These are phyloP conservation scores for Neodidymelliopsis sp. DNA, from an alignment of 2,329 filamentous ascomycete genomes.

Conservation along the genomic window DNA sequence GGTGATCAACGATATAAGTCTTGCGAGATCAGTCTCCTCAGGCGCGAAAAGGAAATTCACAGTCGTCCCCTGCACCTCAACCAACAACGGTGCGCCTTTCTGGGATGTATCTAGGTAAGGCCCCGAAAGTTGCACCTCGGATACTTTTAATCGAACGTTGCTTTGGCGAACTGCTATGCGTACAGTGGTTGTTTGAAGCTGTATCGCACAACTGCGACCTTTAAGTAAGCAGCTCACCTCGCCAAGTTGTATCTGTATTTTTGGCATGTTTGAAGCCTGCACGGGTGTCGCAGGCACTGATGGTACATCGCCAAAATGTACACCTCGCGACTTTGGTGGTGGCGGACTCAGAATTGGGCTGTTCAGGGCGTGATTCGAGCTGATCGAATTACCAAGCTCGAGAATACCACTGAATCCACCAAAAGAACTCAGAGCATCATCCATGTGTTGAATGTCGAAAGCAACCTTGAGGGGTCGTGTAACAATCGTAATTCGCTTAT, in stretches of 20 bases:
- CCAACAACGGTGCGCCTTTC: constrained; percentile 66
- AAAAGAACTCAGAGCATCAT: constrained; percentile 87
- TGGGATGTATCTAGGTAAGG: constrained; percentile 66
- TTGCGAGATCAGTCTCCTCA: constrained; percentile 80
- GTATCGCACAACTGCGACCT: constrained; percentile 77
- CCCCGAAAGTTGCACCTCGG: constrained; percentile 76
- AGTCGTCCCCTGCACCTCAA: constrained; percentile 70
- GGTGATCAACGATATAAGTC: constrained; percentile 83
- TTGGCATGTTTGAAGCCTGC: constrained; percentile 51
- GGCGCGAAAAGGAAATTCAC: constrained; percentile 76
- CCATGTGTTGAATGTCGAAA: constrained; percentile 79
- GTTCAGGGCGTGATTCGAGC: constrained; percentile 69
- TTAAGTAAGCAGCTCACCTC: constrained; percentile 79
- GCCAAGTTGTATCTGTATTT: constrained; percentile 78
- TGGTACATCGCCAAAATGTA: constrained; percentile 64
- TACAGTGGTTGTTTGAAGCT: constrained; percentile 79
- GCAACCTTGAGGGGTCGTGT: constrained; percentile 80
- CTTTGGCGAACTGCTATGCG: constrained; percentile 80
- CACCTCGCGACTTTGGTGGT: constrained; percentile 53
- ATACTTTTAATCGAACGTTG: constrained; percentile 75
- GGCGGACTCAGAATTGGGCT: constrained; percentile 43
- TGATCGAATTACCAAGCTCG: constrained; percentile 84
- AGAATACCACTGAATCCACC: constrained; percentile 91
- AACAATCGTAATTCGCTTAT: constrained; percentile 64
- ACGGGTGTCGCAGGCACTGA: constrained; percentile 29